phyloP scores from a whole-genome alignment of 345 rosid species.

The Schrenkiella parvula region DNA sequence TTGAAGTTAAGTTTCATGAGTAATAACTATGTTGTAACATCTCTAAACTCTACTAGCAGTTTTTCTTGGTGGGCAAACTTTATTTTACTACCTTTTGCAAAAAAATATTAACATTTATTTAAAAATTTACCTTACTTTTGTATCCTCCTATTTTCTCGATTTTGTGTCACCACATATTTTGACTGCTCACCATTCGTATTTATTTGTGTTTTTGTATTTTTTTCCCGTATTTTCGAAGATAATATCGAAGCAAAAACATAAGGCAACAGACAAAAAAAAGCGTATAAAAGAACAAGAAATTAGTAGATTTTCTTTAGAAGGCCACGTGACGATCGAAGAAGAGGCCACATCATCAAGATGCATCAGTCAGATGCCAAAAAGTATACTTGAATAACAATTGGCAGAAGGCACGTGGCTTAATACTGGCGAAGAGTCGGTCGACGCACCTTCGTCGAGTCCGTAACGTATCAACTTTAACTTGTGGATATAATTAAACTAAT shows the following conservation, averaged over 20 bases:
- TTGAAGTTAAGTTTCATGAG: too few species aligned
- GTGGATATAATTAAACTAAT: conserved; percentile 12
- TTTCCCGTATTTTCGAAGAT: background rate
- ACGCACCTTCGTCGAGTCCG: conserved; percentile 2
- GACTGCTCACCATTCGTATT: background rate
- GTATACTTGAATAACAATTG: background rate
- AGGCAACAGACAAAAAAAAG: conserved; percentile 8
- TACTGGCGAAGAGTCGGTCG: conserved; percentile 20
- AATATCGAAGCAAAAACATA: conserved; percentile 19
- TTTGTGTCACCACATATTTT: background rate
- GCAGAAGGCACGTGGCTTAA: conserved; percentile 25
- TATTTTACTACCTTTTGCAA: too few species aligned
- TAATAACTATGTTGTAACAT: too few species aligned
- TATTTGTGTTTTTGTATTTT: background rate
- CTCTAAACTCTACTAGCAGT: too few species aligned
- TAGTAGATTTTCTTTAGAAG: background rate
- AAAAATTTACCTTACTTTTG: background rate
- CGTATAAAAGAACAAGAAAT: background rate
- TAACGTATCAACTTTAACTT: conserved; percentile 25
- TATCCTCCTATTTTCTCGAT: background rate
- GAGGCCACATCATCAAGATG: background rate
- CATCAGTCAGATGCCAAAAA: conserved; percentile 8
- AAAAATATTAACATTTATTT: background rate
- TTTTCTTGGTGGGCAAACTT: too few species aligned
- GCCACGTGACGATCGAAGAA: conserved; percentile 1